These are phyloP conservation scores for Naganishia sp. DNA, from an alignment of 1,284 basidiomycete species.

Conservation along the genomic window DNA sequence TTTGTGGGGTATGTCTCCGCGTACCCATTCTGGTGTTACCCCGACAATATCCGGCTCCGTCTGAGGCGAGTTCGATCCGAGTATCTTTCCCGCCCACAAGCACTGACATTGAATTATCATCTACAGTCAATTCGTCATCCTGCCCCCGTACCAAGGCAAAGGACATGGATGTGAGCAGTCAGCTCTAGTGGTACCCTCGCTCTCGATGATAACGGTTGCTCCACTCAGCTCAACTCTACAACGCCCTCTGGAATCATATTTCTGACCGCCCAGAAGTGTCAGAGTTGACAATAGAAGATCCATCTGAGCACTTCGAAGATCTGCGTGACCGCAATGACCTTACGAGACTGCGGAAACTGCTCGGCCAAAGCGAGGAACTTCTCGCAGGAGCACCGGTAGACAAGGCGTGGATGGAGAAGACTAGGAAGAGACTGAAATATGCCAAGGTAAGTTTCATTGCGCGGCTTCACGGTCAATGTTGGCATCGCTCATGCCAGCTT, in stretches of 20 bases:
- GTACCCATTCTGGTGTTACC: slow-evolving; percentile 91
- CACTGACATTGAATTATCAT: background rate
- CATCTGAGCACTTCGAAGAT: slow-evolving; percentile 93
- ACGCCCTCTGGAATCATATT: slow-evolving; percentile 77
- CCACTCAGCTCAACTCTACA: slow-evolving; percentile 76
- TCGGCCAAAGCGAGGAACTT: slow-evolving; percentile 43
- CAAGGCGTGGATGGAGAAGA: slow-evolving; percentile 74
- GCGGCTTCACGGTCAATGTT: background rate
- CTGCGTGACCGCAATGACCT: slow-evolving; percentile 91
- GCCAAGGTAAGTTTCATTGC: slow-evolving; percentile 65
- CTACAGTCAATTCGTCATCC: slow-evolving; percentile 84
- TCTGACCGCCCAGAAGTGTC: slow-evolving; percentile 68
- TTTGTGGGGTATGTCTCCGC: slow-evolving; percentile 89
- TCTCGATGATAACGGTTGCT: background rate
- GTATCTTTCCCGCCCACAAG: background rate
- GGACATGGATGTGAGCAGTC: slow-evolving; percentile 79
- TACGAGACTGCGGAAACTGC: slow-evolving; percentile 58
- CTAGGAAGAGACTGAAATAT: slow-evolving; percentile 81
- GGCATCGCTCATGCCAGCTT: background rate
- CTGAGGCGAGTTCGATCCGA: slow-evolving; percentile 65
- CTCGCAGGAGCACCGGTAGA: slow-evolving; percentile 75
- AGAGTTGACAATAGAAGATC: slow-evolving; percentile 95
- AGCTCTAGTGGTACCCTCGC: background rate
- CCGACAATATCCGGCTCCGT: slow-evolving; percentile 78
- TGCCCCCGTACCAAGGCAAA: slow-evolving; percentile 84